Evolutionary conservation across 768 basidiomycete genomes (phyloP), one percentile per base, ranked within the genome.

Genomic region (Termitomyces sp.): DNA sequence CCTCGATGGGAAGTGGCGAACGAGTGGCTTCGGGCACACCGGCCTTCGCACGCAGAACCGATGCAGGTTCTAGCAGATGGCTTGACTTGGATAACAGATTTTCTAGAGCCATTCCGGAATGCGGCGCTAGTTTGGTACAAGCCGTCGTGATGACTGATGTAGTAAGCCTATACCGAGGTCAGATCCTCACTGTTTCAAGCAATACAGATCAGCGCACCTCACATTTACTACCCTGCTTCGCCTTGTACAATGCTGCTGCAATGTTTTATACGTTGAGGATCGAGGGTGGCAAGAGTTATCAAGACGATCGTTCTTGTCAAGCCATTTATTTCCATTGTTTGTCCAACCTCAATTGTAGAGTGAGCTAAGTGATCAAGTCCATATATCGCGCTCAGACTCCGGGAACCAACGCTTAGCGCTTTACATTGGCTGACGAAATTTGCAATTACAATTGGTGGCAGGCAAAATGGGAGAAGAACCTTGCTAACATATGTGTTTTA

Each of bases 1-100:
- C 65, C 60, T 78, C 77, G n/a, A 70, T 59, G 36, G 77, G 76
- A 10, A 77, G 64, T 36, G 40, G 60, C 56, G 58, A 67, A n/a
- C 57, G 61, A 25, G 17, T 37, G 11, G 56, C 50, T 15, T 61
- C 34, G 43, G 56, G 56, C 3, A 40, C 56, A 25, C 50, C 43
- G 6, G 56, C 37, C 36, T 46, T 61, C 15, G 32, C 49, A 32
- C 32, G 55, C 25, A 46, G 25, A 29, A 50, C 40, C 10, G 48
- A n/a, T 25, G 34, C 10, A 40, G 40, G 40, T 14, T 61, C 56
- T 38, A 34, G 15, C 38, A 43, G 32, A 29, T 31, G 20, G 42
- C 36, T 38, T 6, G 40, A 38, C 42, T 3, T 57, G 34, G 36
- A 57, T 51, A 52, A 40, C 36, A 61, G 29, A 43, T 31, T 46